Percentiles rank a stretch among this genome's conserved stretches.
These are phyloP conservation scores for Ustilago esculenta DNA, from an alignment of 1,284 basidiomycete genomes.

Conservation along the genomic window DNA sequence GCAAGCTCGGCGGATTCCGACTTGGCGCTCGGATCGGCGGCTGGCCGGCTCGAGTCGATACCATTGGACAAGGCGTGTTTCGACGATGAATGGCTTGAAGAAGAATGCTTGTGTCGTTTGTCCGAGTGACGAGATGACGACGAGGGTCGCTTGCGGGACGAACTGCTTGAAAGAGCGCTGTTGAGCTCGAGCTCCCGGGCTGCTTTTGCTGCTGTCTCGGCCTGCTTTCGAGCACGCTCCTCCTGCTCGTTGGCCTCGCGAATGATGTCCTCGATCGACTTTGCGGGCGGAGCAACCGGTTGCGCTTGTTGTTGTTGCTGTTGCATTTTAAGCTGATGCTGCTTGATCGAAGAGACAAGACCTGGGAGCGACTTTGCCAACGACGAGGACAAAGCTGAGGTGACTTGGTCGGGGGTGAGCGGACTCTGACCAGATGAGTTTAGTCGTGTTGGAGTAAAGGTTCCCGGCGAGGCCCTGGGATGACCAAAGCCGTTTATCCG, in stretches of 20 bases:
- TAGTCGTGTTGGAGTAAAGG: slow-evolving; percentile 23
- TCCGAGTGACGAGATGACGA: slow-evolving; percentile 34
- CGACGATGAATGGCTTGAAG: slow-evolving; percentile 14
- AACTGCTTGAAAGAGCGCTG: slow-evolving; percentile 8
- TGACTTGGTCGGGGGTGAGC: slow-evolving; percentile 31
- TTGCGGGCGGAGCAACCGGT: slow-evolving; percentile 22
- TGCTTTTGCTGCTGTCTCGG: slow-evolving; percentile 38
- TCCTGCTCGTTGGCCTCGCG: slow-evolving; percentile 61
- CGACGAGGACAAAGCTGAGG: slow-evolving; percentile 32
- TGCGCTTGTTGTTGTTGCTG: slow-evolving; percentile 15
- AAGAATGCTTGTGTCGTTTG: slow-evolving; percentile 40
- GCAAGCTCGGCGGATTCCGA: slow-evolving; percentile 6
- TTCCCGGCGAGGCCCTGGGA: slow-evolving; percentile 13
- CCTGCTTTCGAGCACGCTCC: slow-evolving; percentile 45
- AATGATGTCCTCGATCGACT: slow-evolving; percentile 64
- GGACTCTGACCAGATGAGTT: slow-evolving; percentile 31
- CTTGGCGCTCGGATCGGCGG: slow-evolving; percentile 3
- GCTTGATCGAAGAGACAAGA: slow-evolving; percentile 42
- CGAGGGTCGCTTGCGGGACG: slow-evolving; percentile 33
- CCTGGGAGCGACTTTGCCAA: slow-evolving; percentile 36
- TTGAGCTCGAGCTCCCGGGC: slow-evolving; percentile 31
- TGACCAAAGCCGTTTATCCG: slow-evolving; percentile 24
- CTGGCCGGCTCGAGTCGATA: slow-evolving; percentile 5
- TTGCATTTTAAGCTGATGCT: slow-evolving; percentile 17
- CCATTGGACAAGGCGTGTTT: slow-evolving; percentile 6